These are phyloP conservation scores for Artemisia argyi DNA, from an alignment of 129 eudicot species.

Conservation along the genomic window DNA sequence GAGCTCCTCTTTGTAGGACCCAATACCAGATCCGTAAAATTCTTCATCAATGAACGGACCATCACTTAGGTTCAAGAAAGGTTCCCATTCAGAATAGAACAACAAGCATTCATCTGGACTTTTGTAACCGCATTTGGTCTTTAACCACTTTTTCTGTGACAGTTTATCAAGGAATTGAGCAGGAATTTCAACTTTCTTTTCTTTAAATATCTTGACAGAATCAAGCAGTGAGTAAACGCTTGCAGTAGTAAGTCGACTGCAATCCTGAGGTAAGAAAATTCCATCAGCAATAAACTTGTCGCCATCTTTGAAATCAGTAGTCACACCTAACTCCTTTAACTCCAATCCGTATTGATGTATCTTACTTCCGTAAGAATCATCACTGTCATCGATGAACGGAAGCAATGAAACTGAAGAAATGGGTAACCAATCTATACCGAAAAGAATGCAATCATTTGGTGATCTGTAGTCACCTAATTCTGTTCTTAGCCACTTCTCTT, in stretches of 20 bases:
- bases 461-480: slow-evolving; percentile 6
- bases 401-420: not conserved
- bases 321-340: not conserved
- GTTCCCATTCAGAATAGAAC: not conserved
- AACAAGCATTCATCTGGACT: not conserved
- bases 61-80: not conserved
- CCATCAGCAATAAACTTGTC: slow-evolving; percentile 1
- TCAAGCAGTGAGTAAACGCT: not conserved
- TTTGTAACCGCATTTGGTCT: not conserved
- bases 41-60: slow-evolving; percentile 4
- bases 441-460: not conserved
- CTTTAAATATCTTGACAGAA: not conserved
- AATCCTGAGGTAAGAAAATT: slow-evolving; percentile 4
- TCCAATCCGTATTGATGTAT: not conserved
- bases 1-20: not conserved
- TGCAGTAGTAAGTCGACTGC: not conserved
- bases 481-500: slow-evolving; percentile 1
- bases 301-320: not conserved
- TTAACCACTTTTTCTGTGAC: not conserved
- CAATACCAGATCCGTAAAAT: not conserved
- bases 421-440: not conserved
- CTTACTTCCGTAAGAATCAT: not conserved
- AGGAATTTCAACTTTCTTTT: not conserved
- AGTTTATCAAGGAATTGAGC: not conserved
- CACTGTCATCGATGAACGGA: not conserved